phyloP scores from a whole-genome alignment of 1,284 basidiomycete genomes.

The Rhodotorula sp. region DNA sequence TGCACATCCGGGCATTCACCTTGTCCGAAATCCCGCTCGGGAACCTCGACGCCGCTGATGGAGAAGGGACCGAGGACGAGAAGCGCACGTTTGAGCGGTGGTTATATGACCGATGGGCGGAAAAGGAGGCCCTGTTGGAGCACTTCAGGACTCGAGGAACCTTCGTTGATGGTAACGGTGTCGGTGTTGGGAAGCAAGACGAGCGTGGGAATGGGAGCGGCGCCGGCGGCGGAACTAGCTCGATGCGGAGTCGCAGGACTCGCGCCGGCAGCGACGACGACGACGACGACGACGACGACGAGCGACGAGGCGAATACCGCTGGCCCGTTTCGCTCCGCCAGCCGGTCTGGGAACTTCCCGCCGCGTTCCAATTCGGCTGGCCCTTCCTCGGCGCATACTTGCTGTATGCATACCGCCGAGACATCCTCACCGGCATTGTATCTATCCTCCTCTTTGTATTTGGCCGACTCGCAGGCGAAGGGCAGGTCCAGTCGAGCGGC shows the following conservation, averaged over 20 bases:
- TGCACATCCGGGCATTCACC: constrained; percentile 77
- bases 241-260: neutral
- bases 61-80: constrained; percentile 66
- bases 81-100: constrained; percentile 74
- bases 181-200: neutral
- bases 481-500: no score
- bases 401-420: neutral
- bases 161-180: neutral
- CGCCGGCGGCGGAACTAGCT: no score
- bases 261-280: neutral
- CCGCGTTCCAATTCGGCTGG: constrained; percentile 14
- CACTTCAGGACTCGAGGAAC: constrained; percentile 16
- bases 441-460: neutral
- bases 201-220: neutral
- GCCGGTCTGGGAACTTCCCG: constrained; percentile 1
- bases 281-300: constrained; percentile 10
- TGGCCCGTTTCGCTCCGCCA: constrained; percentile 16
- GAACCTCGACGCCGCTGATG: neutral
- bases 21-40: constrained; percentile 51
- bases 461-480: neutral
- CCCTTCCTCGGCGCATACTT: neutral
- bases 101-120: constrained; percentile 74
- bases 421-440: no score
- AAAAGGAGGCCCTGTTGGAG: constrained; percentile 68
- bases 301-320: neutral